Evolutionary conservation across 805 yeast species (phyloP).

Genomic region (Priceomyces carsonii): DNA sequence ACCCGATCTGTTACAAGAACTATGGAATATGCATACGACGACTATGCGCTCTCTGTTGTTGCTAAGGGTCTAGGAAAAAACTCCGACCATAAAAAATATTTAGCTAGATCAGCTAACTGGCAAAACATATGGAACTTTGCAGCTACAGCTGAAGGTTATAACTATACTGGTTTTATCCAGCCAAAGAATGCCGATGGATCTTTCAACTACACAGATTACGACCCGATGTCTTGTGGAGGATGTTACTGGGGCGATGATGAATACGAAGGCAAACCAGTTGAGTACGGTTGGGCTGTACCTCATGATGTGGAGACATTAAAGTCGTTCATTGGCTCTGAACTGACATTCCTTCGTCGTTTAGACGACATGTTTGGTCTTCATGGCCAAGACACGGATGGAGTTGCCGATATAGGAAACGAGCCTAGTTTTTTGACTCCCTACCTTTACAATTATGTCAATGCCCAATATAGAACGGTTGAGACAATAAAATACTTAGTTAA

Average conservation of each 20-base stretch:
- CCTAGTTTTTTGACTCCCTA: slow-evolving; percentile 38
- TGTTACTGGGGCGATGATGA: slow-evolving; percentile 37
- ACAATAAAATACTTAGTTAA: slow-evolving; percentile 27
- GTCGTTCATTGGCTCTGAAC: slow-evolving; percentile 25
- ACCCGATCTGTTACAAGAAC: slow-evolving; percentile 36
- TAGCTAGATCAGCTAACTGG: slow-evolving; percentile 34
- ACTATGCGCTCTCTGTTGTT: slow-evolving; percentile 32
- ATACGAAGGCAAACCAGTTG: slow-evolving; percentile 33
- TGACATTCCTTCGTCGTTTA: slow-evolving; percentile 22
- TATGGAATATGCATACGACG: slow-evolving; percentile 38
- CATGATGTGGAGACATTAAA: slow-evolving; percentile 30
- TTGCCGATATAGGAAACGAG: slow-evolving; percentile 38
- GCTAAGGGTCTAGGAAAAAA: slow-evolving; percentile 28
- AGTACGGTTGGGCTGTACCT: slow-evolving; percentile 38
- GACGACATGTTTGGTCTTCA: slow-evolving; percentile 35
- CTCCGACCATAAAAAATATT: slow-evolving; percentile 23
- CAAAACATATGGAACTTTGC: slow-evolving; percentile 34
- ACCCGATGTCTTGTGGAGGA: slow-evolving; percentile 31
- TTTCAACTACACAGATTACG: slow-evolving; percentile 24
- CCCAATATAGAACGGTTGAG: slow-evolving; percentile 27
- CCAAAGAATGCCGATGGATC: slow-evolving; percentile 29
- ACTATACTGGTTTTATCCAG: slow-evolving; percentile 33
- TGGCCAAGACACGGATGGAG: slow-evolving; percentile 18
- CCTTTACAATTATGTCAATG: slow-evolving; percentile 30
- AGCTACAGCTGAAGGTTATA: slow-evolving; percentile 15